Evolutionary conservation across 1,284 basidiomycete species (phyloP).

Genomic region (Farysia itapuensis): DNA sequence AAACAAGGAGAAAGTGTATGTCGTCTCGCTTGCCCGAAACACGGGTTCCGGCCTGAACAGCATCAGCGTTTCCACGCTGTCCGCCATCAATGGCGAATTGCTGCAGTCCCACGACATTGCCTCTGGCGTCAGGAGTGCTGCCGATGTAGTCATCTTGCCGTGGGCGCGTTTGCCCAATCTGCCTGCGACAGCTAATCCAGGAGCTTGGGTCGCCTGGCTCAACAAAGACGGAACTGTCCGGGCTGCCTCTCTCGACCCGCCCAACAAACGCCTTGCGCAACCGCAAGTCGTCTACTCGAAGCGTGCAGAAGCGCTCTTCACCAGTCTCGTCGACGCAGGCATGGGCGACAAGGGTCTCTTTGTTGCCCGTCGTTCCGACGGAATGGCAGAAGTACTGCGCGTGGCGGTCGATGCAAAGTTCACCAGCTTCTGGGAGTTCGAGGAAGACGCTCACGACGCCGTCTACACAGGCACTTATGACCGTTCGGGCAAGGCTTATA

Average conservation of each 20-base stretch:
- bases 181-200: slow-evolving; percentile 25
- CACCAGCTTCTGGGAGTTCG: slow-evolving; percentile 48
- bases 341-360: slow-evolving; percentile 49
- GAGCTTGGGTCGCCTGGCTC: slow-evolving; percentile 53
- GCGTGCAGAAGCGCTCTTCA: slow-evolving; percentile 22
- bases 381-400: slow-evolving; percentile 40
- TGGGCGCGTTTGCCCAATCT: slow-evolving; percentile 35
- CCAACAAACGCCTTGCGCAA: slow-evolving; percentile 28
- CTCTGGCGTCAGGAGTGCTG: slow-evolving; percentile 18
- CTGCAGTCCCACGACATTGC: slow-evolving; percentile 31
- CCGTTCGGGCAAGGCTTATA: slow-evolving; percentile 66
- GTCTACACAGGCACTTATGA: slow-evolving; percentile 66
- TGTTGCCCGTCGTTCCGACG: slow-evolving; percentile 41
- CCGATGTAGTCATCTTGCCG: slow-evolving; percentile 32
- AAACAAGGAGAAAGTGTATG: slow-evolving; percentile 33
- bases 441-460: slow-evolving; percentile 54
- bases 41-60: slow-evolving; percentile 21
- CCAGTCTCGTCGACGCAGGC: slow-evolving; percentile 39
- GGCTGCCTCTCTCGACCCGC: slow-evolving; percentile 35
- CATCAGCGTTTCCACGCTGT: slow-evolving; percentile 33
- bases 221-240: slow-evolving; percentile 46
- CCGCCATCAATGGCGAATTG: slow-evolving; percentile 27
- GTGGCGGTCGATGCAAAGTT: slow-evolving; percentile 38
- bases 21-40: slow-evolving; percentile 32
- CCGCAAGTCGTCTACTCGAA: slow-evolving; percentile 35